Percentiles rank a stretch among this genome's conserved stretches.
These are phyloP conservation scores for Septoria linicola DNA, from an alignment of 2,329 filamentous ascomycete genomes.

Conservation along the genomic window DNA sequence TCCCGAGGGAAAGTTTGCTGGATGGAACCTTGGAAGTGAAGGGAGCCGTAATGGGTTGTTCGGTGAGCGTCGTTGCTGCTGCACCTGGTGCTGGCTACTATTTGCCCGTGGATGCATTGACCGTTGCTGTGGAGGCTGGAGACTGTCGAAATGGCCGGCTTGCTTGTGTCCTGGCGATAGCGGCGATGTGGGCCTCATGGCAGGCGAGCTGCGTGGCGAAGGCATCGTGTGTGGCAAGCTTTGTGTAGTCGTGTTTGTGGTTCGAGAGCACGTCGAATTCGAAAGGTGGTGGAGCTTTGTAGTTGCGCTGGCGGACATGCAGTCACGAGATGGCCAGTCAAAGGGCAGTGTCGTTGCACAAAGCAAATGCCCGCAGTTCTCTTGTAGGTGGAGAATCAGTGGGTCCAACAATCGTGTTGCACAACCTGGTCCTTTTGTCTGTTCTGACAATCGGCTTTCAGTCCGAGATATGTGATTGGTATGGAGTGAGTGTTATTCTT, in stretches of 20 bases:
- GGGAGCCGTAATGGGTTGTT: constrained; percentile 47
- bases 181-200: constrained; percentile 37
- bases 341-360: neutral
- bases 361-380: neutral
- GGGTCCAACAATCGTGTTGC: no score
- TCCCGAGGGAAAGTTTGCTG: constrained; percentile 49
- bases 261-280: neutral
- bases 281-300: constrained; percentile 8
- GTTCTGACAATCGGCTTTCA: no score
- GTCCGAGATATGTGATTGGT: no score
- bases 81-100: constrained; percentile 30
- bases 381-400: no score
- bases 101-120: constrained; percentile 30
- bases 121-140: constrained; percentile 35
- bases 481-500: no score
- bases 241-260: constrained; percentile 2
- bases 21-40: constrained; percentile 54
- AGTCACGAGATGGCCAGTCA: neutral
- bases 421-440: no score
- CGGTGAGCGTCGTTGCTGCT: constrained; percentile 32
- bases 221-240: constrained; percentile 31
- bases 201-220: constrained; percentile 37
- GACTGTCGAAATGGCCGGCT: constrained; percentile 33
- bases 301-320: neutral
- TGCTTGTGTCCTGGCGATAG: constrained; percentile 36